A percentile compares a stretch with the other conserved stretches of the same genome.
Conservation (phyloP, 2,329 filamentous ascomycete species). For the Hymenoscyphus fructigenus region DNA sequence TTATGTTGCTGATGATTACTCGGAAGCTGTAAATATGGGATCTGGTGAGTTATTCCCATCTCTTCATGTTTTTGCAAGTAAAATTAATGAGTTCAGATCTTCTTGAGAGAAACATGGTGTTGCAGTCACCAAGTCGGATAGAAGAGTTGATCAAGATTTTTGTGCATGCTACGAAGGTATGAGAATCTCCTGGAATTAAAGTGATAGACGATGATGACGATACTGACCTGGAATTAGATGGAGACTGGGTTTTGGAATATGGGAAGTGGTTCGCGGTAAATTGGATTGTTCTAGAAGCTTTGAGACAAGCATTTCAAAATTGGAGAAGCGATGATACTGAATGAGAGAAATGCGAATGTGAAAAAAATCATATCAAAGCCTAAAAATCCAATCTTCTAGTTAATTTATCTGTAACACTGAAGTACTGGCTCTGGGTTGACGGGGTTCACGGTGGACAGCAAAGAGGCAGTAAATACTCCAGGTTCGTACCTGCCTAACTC, state of each 20-base stretch:
- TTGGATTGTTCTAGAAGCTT: background rate
- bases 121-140: constrained; percentile 71
- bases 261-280: constrained; percentile 41
- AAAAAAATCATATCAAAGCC: too few species aligned
- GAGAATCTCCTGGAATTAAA: constrained; percentile 26
- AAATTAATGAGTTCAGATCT: constrained; percentile 50
- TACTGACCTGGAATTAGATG: constrained; percentile 50
- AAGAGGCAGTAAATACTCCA: too few species aligned
- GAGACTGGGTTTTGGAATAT: constrained; percentile 77
- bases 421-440: too few species aligned
- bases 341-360: too few species aligned
- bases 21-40: constrained; percentile 67
- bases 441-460: too few species aligned
- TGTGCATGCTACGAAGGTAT: constrained; percentile 78
- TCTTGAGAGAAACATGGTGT: constrained; percentile 71
- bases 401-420: too few species aligned
- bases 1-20: constrained; percentile 80
- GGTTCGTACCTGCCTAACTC: too few species aligned
- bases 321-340: too few species aligned
- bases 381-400: too few species aligned
- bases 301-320: background rate
- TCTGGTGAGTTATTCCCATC: constrained; percentile 51
- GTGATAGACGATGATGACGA: constrained; percentile 6
- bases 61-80: background rate
- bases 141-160: constrained; percentile 85